A percentile compares a stretch with the other conserved stretches of the same genome.
Evolutionary conservation across 345 rosid genomes (phyloP).

Genomic region (Populus davidiana): DNA sequence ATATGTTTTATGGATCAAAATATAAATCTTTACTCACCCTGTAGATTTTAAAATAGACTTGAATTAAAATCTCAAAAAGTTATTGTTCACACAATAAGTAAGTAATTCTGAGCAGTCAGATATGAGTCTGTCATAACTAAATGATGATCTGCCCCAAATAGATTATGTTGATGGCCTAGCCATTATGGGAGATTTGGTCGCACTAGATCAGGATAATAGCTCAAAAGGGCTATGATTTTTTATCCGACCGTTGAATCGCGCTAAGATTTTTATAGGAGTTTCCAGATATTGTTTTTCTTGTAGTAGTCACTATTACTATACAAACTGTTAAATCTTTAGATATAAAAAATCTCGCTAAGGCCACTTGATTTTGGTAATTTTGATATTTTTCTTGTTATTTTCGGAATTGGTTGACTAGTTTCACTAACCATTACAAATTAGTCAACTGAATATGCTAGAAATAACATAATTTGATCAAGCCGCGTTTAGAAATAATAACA

Average conservation of each 20-base stretch:
- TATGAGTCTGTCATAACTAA: too few relatives aligned
- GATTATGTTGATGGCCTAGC: rapidly evolving
- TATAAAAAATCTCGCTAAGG: too few relatives aligned
- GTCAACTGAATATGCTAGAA: rapidly evolving
- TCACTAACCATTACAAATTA: rapidly evolving
- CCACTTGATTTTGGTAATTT: rapidly evolving
- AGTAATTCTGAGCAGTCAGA: too few relatives aligned
- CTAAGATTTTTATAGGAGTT: too few relatives aligned
- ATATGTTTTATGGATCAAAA: too few relatives aligned
- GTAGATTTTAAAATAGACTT: too few relatives aligned
- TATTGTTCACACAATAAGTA: too few relatives aligned
- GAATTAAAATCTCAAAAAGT: too few relatives aligned
- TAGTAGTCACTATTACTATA: rapidly evolving
- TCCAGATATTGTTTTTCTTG: rapidly evolving
- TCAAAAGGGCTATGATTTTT: too few relatives aligned
- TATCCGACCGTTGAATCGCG: rapidly evolving
- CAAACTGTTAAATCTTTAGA: rapidly evolving
- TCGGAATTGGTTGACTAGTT: rapidly evolving
- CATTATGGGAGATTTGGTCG: rapidly evolving
- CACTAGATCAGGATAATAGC: rapidly evolving
- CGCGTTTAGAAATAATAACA: rapidly evolving
- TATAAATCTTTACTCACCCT: rapidly evolving
- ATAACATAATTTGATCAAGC: too few relatives aligned
- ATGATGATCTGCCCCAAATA: too few relatives aligned
- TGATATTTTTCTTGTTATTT: too few relatives aligned